phyloP scores from a whole-genome alignment of 805 yeast genomes.

The Cyberlindnera euphorbiae region DNA sequence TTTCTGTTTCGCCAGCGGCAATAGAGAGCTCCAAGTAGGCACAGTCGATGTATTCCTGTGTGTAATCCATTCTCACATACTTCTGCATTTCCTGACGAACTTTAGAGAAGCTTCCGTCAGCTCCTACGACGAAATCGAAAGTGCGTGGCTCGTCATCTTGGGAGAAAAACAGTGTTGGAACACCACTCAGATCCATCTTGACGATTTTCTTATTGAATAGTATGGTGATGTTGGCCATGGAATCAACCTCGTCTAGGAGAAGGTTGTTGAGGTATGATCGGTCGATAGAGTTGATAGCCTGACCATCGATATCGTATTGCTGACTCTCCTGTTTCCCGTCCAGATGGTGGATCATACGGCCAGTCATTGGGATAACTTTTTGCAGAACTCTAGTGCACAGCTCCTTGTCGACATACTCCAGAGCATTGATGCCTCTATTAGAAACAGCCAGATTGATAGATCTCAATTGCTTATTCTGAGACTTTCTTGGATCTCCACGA shows the following conservation, averaged over 20 bases:
- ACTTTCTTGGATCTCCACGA: conserved; percentile 58
- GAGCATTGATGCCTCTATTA: conserved; percentile 72
- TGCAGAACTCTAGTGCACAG: conserved; percentile 52
- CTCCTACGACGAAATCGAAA: conserved; percentile 67
- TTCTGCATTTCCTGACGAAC: conserved; percentile 67
- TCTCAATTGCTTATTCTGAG: conserved; percentile 39
- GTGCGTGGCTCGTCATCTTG: conserved; percentile 15
- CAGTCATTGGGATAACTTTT: conserved; percentile 77
- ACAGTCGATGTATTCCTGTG: conserved; percentile 78
- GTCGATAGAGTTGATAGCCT: conserved; percentile 77
- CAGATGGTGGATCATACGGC: conserved; percentile 81
- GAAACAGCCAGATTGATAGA: conserved; percentile 90
- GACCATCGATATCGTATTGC: conserved; percentile 70
- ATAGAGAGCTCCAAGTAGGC: conserved; percentile 78
- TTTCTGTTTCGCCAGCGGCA: conserved; percentile 38
- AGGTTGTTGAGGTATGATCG: conserved; percentile 62
- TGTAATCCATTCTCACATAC: conserved; percentile 58
- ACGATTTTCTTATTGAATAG: conserved; percentile 55
- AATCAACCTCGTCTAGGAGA: conserved; percentile 63
- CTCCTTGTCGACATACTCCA: conserved; percentile 54
- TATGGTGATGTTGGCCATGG: conserved; percentile 39
- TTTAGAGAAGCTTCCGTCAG: conserved; percentile 81
- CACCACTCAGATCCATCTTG: conserved; percentile 32
- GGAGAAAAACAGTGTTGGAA: conserved; percentile 23
- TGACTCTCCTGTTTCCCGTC: conserved; percentile 64